Evolutionary conservation across 306 rosid genomes (phyloP).

Genomic region (Cercis canadensis): DNA sequence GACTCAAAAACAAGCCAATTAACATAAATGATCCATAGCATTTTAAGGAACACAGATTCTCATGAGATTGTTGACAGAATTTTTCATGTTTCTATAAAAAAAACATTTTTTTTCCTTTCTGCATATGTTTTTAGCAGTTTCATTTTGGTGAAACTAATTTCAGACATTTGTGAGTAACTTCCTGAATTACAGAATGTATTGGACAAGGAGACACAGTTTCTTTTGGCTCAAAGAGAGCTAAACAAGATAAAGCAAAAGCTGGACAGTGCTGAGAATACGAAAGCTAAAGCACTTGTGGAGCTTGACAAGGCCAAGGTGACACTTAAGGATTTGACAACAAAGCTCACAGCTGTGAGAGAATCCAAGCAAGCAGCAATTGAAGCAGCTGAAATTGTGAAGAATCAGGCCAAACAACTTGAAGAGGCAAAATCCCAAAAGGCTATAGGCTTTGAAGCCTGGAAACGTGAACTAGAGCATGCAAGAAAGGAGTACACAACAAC

Average conservation of each 20-base stretch:
- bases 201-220: slow-evolving; percentile 76
- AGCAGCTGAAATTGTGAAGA: slow-evolving; percentile 57
- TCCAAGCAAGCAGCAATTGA: slow-evolving; percentile 69
- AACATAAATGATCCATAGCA: neutral
- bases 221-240: slow-evolving; percentile 69
- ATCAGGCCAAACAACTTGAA: slow-evolving; percentile 53
- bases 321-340: slow-evolving; percentile 55
- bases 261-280: slow-evolving; percentile 49
- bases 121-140: neutral
- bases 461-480: slow-evolving; percentile 59
- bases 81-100: slow-evolving; percentile 23
- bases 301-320: slow-evolving; percentile 69
- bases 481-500: slow-evolving; percentile 57
- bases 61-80: neutral
- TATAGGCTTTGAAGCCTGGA: slow-evolving; percentile 62
- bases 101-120: too few species aligned
- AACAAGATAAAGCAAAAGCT: slow-evolving; percentile 56
- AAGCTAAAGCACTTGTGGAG: slow-evolving; percentile 60
- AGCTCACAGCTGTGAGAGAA: slow-evolving; percentile 50
- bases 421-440: slow-evolving; percentile 48
- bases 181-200: slow-evolving; percentile 55
- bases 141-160: too few species aligned
- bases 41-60: neutral
- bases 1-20: neutral
- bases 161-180: neutral